Evolutionary conservation across 352 stramenopile species (phyloP).

Genomic region (Globisporangium acanthophoron): DNA sequence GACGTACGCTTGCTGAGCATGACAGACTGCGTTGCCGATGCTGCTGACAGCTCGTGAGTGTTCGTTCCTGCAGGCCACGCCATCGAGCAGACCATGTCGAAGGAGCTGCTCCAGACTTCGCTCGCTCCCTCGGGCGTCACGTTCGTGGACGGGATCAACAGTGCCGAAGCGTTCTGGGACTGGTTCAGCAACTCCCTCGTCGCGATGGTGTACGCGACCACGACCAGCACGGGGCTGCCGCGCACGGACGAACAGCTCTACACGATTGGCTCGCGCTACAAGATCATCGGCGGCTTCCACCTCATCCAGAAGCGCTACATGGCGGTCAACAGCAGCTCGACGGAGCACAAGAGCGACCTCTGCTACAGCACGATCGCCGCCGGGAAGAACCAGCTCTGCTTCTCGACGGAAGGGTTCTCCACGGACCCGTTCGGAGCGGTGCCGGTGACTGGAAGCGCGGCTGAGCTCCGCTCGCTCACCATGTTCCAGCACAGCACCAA

Average conservation of each 20-base stretch:
- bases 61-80: background rate
- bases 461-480: slow-evolving; percentile 25
- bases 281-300: slow-evolving; percentile 63
- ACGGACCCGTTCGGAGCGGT: slow-evolving; percentile 29
- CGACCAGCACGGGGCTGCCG: slow-evolving; percentile 17
- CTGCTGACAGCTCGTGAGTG: too few species aligned
- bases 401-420: slow-evolving; percentile 27
- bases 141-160: slow-evolving; percentile 33
- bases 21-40: too few species aligned
- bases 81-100: slow-evolving; percentile 44
- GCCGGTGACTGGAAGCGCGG: slow-evolving; percentile 17
- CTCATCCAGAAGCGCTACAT: slow-evolving; percentile 46
- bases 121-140: slow-evolving; percentile 27
- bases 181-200: slow-evolving; percentile 61
- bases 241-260: slow-evolving; percentile 26
- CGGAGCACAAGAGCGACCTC: slow-evolving; percentile 25
- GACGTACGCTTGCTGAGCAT: too few species aligned
- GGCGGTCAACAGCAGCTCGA: slow-evolving; percentile 39
- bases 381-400: slow-evolving; percentile 39
- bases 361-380: slow-evolving; percentile 41
- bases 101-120: slow-evolving; percentile 36
- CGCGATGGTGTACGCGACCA: slow-evolving; percentile 31
- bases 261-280: slow-evolving; percentile 49
- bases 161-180: slow-evolving; percentile 41
- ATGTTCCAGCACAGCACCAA: slow-evolving; percentile 51